Percentiles rank a stretch among this genome's conserved stretches.
phyloP scores from a whole-genome alignment of 805 yeast genomes.

The Yarrowia divulgata region DNA sequence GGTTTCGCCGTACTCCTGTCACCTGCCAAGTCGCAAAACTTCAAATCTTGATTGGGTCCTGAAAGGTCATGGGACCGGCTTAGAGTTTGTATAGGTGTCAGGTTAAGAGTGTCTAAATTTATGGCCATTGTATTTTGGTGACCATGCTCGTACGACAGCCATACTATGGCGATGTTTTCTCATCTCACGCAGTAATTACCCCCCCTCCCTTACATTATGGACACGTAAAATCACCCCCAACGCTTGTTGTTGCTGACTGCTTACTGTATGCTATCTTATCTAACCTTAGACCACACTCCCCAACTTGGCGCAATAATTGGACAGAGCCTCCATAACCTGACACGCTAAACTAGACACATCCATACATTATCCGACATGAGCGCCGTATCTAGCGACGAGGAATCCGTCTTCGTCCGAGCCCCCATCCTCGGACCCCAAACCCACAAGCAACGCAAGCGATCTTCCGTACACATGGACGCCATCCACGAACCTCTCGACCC shows the following conservation, averaged over 20 bases:
- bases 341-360: slow-evolving; percentile 1
- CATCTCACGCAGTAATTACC: too few species aligned
- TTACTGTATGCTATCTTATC: slow-evolving; percentile 1
- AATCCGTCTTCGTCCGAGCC: slow-evolving; percentile 31
- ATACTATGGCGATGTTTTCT: too few species aligned
- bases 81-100: slow-evolving; percentile 4
- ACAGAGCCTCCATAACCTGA: not conserved
- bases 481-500: slow-evolving; percentile 71
- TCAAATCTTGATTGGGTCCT: slow-evolving; percentile 13
- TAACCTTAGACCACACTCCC: slow-evolving; percentile 34
- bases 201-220: too few species aligned
- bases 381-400: slow-evolving; percentile 38
- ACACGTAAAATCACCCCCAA: too few species aligned
- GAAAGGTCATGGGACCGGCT: not conserved
- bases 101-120: slow-evolving; percentile 13
- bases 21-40: slow-evolving; percentile 11
- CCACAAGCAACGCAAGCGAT: slow-evolving; percentile 31
- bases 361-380: slow-evolving; percentile 31
- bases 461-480: slow-evolving; percentile 56
- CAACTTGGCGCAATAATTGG: slow-evolving; percentile 27
- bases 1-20: too few species aligned
- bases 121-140: too few species aligned
- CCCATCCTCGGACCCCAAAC: slow-evolving; percentile 31
- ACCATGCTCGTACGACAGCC: too few species aligned
- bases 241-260: too few species aligned